phyloP scores from a whole-genome alignment of 2,329 filamentous ascomycete genomes.

The Penicillium psychrosexuale region DNA sequence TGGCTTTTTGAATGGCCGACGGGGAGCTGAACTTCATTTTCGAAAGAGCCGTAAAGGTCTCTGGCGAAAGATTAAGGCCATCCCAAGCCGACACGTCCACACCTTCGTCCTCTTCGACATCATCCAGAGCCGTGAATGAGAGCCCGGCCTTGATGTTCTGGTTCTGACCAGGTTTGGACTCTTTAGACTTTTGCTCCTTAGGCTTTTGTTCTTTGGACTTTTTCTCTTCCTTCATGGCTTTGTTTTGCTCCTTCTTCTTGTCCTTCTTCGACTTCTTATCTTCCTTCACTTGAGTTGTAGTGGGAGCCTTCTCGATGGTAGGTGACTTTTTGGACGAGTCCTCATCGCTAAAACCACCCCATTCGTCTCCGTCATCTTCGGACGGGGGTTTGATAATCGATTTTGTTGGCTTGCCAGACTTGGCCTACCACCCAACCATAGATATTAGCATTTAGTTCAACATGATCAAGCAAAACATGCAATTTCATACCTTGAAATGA shows the following conservation, averaged over 20 bases:
- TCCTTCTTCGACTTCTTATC: conserved; percentile 23
- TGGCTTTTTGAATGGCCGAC: conserved; percentile 72
- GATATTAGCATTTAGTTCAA: conserved; percentile 1
- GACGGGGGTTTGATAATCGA: conserved; percentile 28
- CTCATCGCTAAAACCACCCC: conserved; percentile 63
- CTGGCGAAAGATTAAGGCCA: conserved; percentile 67
- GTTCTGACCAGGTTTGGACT: conserved; percentile 34
- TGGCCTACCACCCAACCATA: conserved; percentile 28
- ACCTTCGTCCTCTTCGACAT: conserved; percentile 53
- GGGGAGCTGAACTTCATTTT: conserved; percentile 77
- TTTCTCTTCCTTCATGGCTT: conserved; percentile 29
- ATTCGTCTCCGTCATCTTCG: conserved; percentile 52
- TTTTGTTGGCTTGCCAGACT: conserved; percentile 33
- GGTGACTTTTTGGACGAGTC: conserved; percentile 28
- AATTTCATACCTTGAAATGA: conserved; percentile 40
- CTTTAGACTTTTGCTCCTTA: conserved; percentile 20
- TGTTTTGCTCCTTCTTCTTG: conserved; percentile 13
- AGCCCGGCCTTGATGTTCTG: conserved; percentile 31
- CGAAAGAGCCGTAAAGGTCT: conserved; percentile 69
- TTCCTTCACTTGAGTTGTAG: conserved; percentile 14
- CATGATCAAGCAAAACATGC: not conserved
- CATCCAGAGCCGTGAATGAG: conserved; percentile 39
- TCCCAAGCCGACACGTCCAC: conserved; percentile 76
- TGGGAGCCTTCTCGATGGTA: conserved; percentile 5
- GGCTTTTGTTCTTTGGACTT: conserved; percentile 10